Base-by-base conservation (phyloP, 495 filamentous ascomycete genomes). In the Oleoguttula mirabilis region DNA sequence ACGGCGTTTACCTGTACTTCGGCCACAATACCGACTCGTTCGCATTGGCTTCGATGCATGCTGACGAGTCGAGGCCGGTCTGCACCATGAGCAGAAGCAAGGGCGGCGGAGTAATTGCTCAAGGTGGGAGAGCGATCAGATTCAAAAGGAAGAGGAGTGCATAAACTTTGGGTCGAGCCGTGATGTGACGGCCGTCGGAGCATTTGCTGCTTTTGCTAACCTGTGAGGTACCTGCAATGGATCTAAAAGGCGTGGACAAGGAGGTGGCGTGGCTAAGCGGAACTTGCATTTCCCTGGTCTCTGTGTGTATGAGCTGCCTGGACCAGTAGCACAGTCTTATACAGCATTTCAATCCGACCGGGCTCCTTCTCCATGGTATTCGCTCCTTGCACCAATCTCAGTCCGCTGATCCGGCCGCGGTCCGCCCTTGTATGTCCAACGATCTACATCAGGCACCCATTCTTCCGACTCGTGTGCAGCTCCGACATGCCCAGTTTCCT, bases 11-110 rank as follows among this genome's bases (percentile, higher is more conserved):
- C 47, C 65, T 95, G 14, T 86, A 84, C 59, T 95, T 88, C 58
- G 85, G 77, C 1, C 87, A 95, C 61, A 95, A 92, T 56, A 94
- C 86, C 2, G 85, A 93, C 51, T 90, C 84, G 0, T 94, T 95
- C 55, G 69, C 84, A 16, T 59, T 94, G 10, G 79, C 82, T 1
- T 86, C 81, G n/a, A 90, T 95, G 84, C 72, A 78, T 30, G 80
- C 77, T 20, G 69, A 74, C 36, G 83, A 90, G 44, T 63, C 57
- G 21, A 71, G 71, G 35, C 83, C 90, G 1, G 59, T 70, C 31
- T 84, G 77, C 38, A 77, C 85, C 21, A 95, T 96, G 92, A 93
- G 84, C 28, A 75, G 90, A 14, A 65, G 47, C 39, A 50, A 39
- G 19, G 55, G 55, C 28, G 55, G 47, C 35, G 60, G 61, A 2